Base-by-base conservation (phyloP, 495 filamentous ascomycete species). In the Lasiosphaeria miniovina region DNA sequence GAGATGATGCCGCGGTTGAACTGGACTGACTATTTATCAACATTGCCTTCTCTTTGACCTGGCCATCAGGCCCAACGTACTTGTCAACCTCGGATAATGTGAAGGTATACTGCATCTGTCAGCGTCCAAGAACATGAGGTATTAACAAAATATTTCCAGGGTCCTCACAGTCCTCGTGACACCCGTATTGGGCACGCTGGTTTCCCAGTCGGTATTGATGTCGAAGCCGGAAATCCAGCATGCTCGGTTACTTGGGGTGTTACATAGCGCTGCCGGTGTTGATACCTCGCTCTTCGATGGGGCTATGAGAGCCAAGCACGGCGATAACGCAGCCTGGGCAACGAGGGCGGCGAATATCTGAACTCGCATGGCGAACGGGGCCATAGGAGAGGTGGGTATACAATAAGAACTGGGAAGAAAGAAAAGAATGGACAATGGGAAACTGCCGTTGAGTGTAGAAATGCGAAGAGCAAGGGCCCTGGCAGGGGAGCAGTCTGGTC, bases 31-130 rank as follows among this genome's bases (percentile, higher is more conserved):
- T 60, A 45, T 82, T 80, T 52, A 81, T 62, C 17, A 76, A 67
- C 69, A 80, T 77, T 14, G 73, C 73, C 35, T 73, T 67, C 34
- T 56, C 53, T 48, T 71, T 74, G 0, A 70, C 67, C 4, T 72
- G 65, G 12, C 75, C 74, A 64, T 84, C 81, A 1, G 80, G 78
- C 0, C 73, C 70, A 17, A 70, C 48, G 31, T 58, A 71, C 64
- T 75, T 61, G 61, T 71, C 61, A 52, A 68, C 43, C 56, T 70
- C 70, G 3, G 67, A 69, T 35, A 78, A 34, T 4, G 62, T 71
- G 50, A 75, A 71, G 43, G 62, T 73, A 63, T 77, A 80, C 71
- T 77, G 43, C 11, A 14, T 46, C 8, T 46, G 43, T 46, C 15
- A 14, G 55, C 40, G 52, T 6, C 0, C n/a, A 4, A 31, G 54